Conservation (phyloP, 2,329 filamentous ascomycete genomes). For the Clarireedia sp. region DNA sequence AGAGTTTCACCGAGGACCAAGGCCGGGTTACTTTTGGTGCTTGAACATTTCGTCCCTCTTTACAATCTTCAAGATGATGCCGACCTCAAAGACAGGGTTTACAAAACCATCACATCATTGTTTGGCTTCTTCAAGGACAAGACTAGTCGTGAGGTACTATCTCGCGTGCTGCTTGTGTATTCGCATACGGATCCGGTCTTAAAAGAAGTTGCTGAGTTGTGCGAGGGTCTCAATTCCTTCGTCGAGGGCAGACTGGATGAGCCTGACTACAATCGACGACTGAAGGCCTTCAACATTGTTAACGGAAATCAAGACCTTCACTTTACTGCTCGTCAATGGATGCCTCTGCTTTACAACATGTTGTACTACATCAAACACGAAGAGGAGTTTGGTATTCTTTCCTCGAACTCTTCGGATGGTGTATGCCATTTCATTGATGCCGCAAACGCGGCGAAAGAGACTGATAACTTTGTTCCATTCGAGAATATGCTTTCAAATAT, state of each 20-base stretch:
- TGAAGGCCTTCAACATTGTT: slow-evolving; percentile 67
- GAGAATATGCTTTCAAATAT: slow-evolving; percentile 52
- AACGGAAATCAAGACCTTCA: slow-evolving; percentile 51
- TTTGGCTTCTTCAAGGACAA: slow-evolving; percentile 88
- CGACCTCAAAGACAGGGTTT: slow-evolving; percentile 57
- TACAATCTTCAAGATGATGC: slow-evolving; percentile 48
- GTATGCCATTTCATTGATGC: slow-evolving; percentile 71
- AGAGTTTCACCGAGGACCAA: slow-evolving; percentile 79
- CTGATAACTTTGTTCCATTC: slow-evolving; percentile 40
- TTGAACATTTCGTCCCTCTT: slow-evolving; percentile 71
- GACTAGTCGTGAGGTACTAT: slow-evolving; percentile 65
- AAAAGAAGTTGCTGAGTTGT: slow-evolving; percentile 58
- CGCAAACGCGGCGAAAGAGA: slow-evolving; percentile 38
- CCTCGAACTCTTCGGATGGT: slow-evolving; percentile 70
- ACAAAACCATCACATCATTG: slow-evolving; percentile 66
- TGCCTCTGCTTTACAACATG: slow-evolving; percentile 80
- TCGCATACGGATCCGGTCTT: slow-evolving; percentile 55
- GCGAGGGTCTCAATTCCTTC: slow-evolving; percentile 74
- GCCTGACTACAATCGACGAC: slow-evolving; percentile 76
- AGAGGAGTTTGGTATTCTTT: slow-evolving; percentile 79
- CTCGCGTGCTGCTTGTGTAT: slow-evolving; percentile 64
- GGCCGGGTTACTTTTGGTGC: slow-evolving; percentile 66
- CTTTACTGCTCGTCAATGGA: slow-evolving; percentile 70
- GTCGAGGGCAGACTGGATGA: slow-evolving; percentile 67
- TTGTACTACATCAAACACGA: slow-evolving; percentile 78